These are phyloP conservation scores for Brettanomyces sp. DNA, from an alignment of 805 yeast genomes.

Conservation along the genomic window DNA sequence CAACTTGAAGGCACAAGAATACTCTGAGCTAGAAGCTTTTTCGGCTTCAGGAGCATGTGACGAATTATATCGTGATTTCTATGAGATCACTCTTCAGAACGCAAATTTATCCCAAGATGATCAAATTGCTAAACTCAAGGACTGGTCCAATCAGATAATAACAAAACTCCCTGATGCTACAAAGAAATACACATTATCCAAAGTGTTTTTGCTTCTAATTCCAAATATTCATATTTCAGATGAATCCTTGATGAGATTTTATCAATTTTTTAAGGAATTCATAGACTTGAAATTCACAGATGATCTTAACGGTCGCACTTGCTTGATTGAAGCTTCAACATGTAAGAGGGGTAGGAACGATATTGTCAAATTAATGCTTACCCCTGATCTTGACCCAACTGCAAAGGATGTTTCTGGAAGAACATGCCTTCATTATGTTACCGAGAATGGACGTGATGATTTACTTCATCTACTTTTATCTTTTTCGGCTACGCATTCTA, in stretches of 20 bases:
- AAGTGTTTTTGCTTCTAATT: constrained; percentile 63
- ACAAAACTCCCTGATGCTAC: constrained; percentile 31
- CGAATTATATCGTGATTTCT: constrained; percentile 64
- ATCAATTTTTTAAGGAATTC: constrained; percentile 35
- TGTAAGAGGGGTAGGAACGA: constrained; percentile 18
- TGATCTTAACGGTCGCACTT: constrained; percentile 64
- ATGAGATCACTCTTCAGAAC: constrained; percentile 24
- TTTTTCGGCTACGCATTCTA: constrained; percentile 11
- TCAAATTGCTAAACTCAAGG: constrained; percentile 19
- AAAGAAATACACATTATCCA: constrained; percentile 45
- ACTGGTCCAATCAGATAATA: constrained; percentile 36
- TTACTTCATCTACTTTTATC: constrained; percentile 27
- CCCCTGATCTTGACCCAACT: constrained; percentile 15
- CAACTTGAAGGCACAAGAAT: neutral
- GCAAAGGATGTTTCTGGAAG: constrained; percentile 62
- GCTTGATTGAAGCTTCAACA: constrained; percentile 59
- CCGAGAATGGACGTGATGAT: constrained; percentile 45
- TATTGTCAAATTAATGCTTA: constrained; percentile 19
- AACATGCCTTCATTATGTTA: constrained; percentile 81
- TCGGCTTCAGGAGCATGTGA: constrained; percentile 32
- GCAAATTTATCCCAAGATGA: constrained; percentile 30
- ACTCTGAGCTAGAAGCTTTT: neutral
- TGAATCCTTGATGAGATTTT: constrained; percentile 41
- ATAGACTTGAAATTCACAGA: constrained; percentile 60
- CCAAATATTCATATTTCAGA: constrained; percentile 59